Evolutionary conservation across 2,329 filamentous ascomycete species (phyloP), one percentile per base, ranked within the genome.

Genomic region (Trichophyton simii): DNA sequence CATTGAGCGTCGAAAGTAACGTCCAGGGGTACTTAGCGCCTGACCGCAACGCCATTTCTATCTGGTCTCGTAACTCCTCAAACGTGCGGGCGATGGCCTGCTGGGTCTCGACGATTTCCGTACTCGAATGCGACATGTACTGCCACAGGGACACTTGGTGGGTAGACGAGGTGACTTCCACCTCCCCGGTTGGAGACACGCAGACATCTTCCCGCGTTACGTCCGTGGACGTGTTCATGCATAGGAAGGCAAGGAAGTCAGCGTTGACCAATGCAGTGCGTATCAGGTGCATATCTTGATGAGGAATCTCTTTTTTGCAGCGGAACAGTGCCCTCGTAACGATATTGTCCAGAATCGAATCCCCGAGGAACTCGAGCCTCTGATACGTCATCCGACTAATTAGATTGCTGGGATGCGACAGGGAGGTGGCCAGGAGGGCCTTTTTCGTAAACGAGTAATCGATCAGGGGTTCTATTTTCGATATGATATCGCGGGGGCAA

Each of bases 291-390:
- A 97, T 89, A n/a, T 82, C 75, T 57, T 78, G 74, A 58, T 83
- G 81, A 1, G 77, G 71, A 9, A 83, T 72, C 2, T 78, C 69
- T 1, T 72, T 70, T 0, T 83, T 65, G 9, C 71, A 69, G 1
- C 70, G 68, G 71, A 83, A 87, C 4, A 92, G 74, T n/a, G 75
- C 78, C 0, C 75, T 77, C 6, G 89, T 84, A 57, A 96, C 77
- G 61, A 96, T 77, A 66, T 85, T 82, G 72, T 97, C 92, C 0
- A 97, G 82, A 1, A 96, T 78, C 0, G 90, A 83, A 67, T 97
- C 92, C 0, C 92, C 92, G 0, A 96, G 76, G 68, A 94, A 96
- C 69, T 96, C 92, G 0, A 96, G 80, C 0, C 91, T 83, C 66
- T 96, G 88, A 67, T 85, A 85, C 0, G 80, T 82, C 41, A 75